Conservation (phyloP, 2,329 filamentous ascomycete genomes). For the Pyricularia pennisetigena region DNA sequence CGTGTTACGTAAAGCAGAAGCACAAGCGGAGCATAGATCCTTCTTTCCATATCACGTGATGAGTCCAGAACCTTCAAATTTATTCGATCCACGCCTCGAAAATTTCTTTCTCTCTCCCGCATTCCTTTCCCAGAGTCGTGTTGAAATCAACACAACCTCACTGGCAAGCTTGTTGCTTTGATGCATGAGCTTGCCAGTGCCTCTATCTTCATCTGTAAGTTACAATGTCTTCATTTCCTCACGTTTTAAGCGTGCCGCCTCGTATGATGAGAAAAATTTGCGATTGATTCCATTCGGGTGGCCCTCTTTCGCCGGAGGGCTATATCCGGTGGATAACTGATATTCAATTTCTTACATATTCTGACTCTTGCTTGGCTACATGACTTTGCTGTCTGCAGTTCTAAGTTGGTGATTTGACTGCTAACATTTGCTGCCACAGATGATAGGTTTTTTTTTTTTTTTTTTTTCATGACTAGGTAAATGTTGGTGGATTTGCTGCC, state of each 20-base stretch:
- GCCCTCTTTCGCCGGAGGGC: constrained; percentile 71
- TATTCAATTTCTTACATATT: constrained; percentile 91
- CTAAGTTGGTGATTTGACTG: not conserved
- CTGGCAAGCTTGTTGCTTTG: not conserved
- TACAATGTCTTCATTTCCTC: not conserved
- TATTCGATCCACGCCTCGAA: not conserved
- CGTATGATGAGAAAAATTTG: constrained; percentile 89
- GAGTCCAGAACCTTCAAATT: not conserved
- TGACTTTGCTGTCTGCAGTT: not conserved
- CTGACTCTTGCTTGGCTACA: constrained; percentile 39
- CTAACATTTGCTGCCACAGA: not conserved
- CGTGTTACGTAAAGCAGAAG: not conserved
- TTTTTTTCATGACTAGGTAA: too few species aligned
- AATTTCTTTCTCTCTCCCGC: not conserved
- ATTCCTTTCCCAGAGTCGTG: not conserved
- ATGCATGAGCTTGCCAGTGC: not conserved
- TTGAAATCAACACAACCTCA: not conserved
- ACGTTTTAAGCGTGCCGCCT: not conserved
- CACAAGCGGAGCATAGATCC: not conserved
- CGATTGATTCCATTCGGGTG: constrained; percentile 73
- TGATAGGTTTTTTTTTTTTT: too few species aligned
- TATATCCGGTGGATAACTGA: constrained; percentile 64
- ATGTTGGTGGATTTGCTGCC: not conserved
- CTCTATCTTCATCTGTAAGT: not conserved
- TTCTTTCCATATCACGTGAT: not conserved